Evolutionary conservation across 202 grass and related monocot species (phyloP), one percentile per base, ranked within the genome.

Genomic region (Panicum hallii): DNA sequence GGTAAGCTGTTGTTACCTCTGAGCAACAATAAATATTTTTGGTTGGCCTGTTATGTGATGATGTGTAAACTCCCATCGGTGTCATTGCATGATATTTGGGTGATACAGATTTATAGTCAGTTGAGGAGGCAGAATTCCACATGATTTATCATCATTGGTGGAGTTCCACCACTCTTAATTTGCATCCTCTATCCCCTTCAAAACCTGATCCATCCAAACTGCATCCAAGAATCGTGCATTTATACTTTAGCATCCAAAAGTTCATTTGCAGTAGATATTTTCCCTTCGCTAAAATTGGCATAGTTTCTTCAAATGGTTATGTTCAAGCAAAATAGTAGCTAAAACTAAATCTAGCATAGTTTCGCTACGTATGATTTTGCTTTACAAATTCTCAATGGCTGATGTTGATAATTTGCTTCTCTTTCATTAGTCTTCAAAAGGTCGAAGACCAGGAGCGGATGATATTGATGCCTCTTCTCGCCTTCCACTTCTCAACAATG

Each of bases 391-490:
- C 79, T 38, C 9, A 65, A 32, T 78, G 62, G 13, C 77, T 78
- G 19, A 60, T 55, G 80, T 88, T 91, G 49, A 78, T 65, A 22
- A 72, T 64, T 77, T 52, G 42, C 19, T 45, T 77, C 30, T 48
- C 19, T 88, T 79, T 82, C 19, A 49, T 70, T 74, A 99, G 97
- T 87, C 86, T 75, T 90, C 89, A 34, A 99, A 93, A 90, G 93
- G 97, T 69, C 90, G 93, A 92, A 97, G 93, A 89, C 87, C 90
- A 70, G 97, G 91, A 78, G 90, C 86, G 67, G 97, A 99, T 87
- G 97, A 99, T 74, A 97, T 99, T 77, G 97, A 99, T 76, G 97
- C 93, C 72, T 99, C 97, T 68, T 99, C 97, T 80, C 93, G 91
- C 67, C 84, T 99, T 79, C 91, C 97, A 32, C 90, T 99, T 54